Conservation (phyloP, 257 asterid genomes). For the Petrea volubilis region DNA sequence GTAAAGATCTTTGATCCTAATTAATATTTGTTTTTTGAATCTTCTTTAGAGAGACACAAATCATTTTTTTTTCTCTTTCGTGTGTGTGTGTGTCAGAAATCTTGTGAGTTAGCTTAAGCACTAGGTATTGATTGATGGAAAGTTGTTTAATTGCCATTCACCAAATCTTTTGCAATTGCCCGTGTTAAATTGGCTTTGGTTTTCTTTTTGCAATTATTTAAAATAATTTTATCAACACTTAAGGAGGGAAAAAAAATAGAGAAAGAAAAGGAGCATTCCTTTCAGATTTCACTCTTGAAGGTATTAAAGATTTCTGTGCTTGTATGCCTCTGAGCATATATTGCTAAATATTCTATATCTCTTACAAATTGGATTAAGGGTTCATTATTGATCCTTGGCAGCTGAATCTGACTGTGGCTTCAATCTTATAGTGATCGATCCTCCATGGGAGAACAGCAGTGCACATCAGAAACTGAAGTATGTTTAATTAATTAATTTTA, state of each 20-base stretch:
- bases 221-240: too few species aligned
- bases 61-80: neutral
- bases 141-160: neutral
- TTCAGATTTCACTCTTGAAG: neutral
- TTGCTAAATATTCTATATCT: neutral
- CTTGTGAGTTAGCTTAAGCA: neutral
- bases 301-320: neutral
- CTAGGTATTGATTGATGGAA: neutral
- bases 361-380: slow-evolving; percentile 11
- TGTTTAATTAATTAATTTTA: slow-evolving; percentile 4
- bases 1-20: slow-evolving; percentile 36
- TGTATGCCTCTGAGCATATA: slow-evolving; percentile 4
- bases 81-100: neutral
- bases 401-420: slow-evolving; percentile 73
- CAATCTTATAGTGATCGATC: slow-evolving; percentile 86
- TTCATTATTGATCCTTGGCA: slow-evolving; percentile 41
- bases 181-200: neutral
- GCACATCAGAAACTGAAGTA: slow-evolving; percentile 90
- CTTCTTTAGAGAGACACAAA: neutral
- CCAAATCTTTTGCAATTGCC: neutral
- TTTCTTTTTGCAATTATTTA: neutral
- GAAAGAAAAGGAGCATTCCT: neutral
- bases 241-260: too few species aligned
- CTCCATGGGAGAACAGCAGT: slow-evolving; percentile 98
- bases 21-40: neutral